These are phyloP conservation scores for Candida tallmaniae DNA, from an alignment of 805 yeast genomes.

Conservation along the genomic window DNA sequence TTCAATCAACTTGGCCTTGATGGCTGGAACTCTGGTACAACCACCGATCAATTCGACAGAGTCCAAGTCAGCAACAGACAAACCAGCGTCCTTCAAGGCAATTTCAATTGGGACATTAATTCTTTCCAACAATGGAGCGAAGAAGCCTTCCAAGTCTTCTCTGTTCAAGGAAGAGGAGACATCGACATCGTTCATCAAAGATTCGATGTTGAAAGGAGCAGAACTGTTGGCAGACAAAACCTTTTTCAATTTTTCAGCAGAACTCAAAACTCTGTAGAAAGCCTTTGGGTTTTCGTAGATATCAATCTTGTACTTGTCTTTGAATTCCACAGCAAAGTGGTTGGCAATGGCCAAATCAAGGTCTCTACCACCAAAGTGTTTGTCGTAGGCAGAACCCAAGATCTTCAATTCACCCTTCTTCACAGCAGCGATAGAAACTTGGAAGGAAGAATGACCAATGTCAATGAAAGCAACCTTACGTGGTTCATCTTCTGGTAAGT, in stretches of 20 bases:
- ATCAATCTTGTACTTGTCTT: constrained; percentile 88
- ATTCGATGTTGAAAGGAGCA: constrained; percentile 94
- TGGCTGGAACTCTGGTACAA: constrained; percentile 92
- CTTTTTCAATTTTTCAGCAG: constrained; percentile 92
- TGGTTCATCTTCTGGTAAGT: constrained; percentile 90
- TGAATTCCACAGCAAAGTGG: constrained; percentile 91
- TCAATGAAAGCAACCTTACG: constrained; percentile 90
- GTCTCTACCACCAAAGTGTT: constrained; percentile 98
- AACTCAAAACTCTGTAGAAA: constrained; percentile 83
- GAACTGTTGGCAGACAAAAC: constrained; percentile 91
- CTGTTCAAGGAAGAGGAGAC: constrained; percentile 85
- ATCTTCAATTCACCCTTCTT: constrained; percentile 96
- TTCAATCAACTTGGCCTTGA: constrained; percentile 76
- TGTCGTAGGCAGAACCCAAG: constrained; percentile 87
- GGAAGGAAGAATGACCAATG: constrained; percentile 94
- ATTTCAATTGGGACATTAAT: constrained; percentile 70
- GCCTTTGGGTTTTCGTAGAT: constrained; percentile 91
- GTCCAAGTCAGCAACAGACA: constrained; percentile 71
- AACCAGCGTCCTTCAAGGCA: constrained; percentile 78
- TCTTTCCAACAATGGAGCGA: constrained; percentile 75
- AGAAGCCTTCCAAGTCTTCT: constrained; percentile 88
- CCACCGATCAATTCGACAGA: constrained; percentile 97
- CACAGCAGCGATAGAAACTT: constrained; percentile 83
- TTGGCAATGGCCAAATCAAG: constrained; percentile 91
- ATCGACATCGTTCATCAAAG: constrained; percentile 96